A percentile compares a stretch with the other conserved stretches of the same genome.
These are phyloP conservation scores for Colletotrichum horii DNA, from an alignment of 2,329 filamentous ascomycete genomes.

Conservation along the genomic window DNA sequence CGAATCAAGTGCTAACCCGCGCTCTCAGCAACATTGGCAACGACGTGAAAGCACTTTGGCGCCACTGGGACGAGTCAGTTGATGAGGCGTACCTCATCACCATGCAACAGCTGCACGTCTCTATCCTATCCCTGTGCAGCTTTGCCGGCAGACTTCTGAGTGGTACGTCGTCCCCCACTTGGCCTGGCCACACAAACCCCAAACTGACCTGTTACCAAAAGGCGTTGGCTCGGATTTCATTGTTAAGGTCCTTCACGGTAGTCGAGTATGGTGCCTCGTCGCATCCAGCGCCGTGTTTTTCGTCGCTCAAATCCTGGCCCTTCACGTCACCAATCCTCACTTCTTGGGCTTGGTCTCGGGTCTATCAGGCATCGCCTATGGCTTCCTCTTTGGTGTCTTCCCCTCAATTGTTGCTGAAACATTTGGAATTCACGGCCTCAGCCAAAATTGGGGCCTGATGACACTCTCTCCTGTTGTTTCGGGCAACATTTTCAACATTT, in stretches of 20 bases:
- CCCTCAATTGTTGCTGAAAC: conserved; percentile 88
- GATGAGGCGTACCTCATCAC: conserved; percentile 77
- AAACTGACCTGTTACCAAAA: conserved; percentile 29
- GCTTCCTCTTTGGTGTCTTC: conserved; percentile 92
- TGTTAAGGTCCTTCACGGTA: conserved; percentile 79
- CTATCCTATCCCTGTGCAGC: conserved; percentile 87
- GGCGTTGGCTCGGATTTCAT: conserved; percentile 91
- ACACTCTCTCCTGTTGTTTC: conserved; percentile 86
- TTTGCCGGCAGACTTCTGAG: conserved; percentile 82
- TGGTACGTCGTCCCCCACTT: conserved; percentile 54
- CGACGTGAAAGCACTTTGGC: conserved; percentile 86
- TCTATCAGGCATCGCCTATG: conserved; percentile 87
- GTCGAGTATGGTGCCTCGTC: conserved; percentile 90
- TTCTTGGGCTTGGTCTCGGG: conserved; percentile 79
- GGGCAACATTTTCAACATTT: conserved; percentile 90
- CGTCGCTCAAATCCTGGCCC: conserved; percentile 77
- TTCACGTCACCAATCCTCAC: conserved; percentile 78
- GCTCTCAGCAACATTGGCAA: conserved; percentile 86
- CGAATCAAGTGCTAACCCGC: conserved; percentile 31
- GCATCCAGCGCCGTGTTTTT: conserved; percentile 79
- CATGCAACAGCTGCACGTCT: conserved; percentile 90
- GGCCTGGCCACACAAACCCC: background rate
- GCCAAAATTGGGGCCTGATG: conserved; percentile 97
- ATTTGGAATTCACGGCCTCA: conserved; percentile 88
- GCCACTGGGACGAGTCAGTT: conserved; percentile 77